Conservation (phyloP, 805 yeast genomes). For the Lipomyces kockii region DNA sequence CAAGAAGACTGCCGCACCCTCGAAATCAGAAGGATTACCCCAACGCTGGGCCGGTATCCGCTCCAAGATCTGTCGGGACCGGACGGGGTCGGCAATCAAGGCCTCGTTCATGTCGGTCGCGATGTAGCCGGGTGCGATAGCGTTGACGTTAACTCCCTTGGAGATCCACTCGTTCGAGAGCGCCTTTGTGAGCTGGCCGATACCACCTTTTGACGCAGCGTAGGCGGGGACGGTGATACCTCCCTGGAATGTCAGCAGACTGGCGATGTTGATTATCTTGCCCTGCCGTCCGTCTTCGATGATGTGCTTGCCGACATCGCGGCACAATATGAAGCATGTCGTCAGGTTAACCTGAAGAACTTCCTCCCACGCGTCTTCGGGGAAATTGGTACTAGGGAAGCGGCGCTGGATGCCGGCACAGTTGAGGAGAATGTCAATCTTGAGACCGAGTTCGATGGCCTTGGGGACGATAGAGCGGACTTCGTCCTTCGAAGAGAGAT, state of each 20-base stretch:
- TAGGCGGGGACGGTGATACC: conserved; percentile 50
- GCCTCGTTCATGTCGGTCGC: conserved; percentile 53
- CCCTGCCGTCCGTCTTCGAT: conserved; percentile 47
- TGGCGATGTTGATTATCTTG: conserved; percentile 52
- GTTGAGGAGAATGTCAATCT: conserved; percentile 51
- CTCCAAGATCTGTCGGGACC: conserved; percentile 42
- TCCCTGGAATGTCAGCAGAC: conserved; percentile 52
- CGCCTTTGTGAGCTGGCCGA: conserved; percentile 48
- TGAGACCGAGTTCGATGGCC: conserved; percentile 43
- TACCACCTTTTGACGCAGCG: conserved; percentile 52
- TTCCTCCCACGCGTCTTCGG: conserved; percentile 48
- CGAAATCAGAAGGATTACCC: conserved; percentile 57
- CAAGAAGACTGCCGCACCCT: conserved; percentile 53
- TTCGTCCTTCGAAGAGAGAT: conserved; percentile 42
- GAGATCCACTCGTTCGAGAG: conserved; percentile 54
- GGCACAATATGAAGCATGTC: conserved; percentile 48
- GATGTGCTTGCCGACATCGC: conserved; percentile 49
- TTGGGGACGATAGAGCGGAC: conserved; percentile 44
- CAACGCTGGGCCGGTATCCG: conserved; percentile 55
- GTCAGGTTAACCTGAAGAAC: conserved; percentile 51
- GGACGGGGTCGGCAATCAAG: conserved; percentile 42
- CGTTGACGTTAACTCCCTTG: conserved; percentile 54
- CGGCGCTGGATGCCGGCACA: conserved; percentile 52
- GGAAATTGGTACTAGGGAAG: conserved; percentile 46
- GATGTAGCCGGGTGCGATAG: conserved; percentile 57